phyloP scores from a whole-genome alignment of 805 yeast genomes.

The Candida jianshihensis region DNA sequence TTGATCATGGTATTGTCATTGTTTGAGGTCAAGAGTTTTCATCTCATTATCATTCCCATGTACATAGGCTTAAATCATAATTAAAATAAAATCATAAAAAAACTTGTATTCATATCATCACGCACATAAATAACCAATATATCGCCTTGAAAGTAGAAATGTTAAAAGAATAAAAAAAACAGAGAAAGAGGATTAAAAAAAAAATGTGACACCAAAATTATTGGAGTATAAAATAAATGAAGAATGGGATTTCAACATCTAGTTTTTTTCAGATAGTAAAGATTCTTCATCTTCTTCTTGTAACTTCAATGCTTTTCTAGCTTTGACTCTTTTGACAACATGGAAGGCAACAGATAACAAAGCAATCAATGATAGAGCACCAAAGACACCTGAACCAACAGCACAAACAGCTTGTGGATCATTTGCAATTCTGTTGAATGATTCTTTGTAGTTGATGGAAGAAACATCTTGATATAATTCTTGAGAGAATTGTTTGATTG shows the following conservation, averaged over 20 bases:
- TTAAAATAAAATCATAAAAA: too few relatives aligned
- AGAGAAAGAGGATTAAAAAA: too few relatives aligned
- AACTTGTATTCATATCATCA: too few relatives aligned
- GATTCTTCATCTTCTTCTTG: not conserved
- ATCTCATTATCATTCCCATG: too few relatives aligned
- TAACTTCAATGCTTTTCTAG: not conserved
- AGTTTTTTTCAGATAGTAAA: not conserved
- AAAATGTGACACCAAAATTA: too few relatives aligned
- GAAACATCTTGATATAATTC: conserved; percentile 10
- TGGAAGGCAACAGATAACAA: conserved; percentile 2
- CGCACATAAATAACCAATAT: too few relatives aligned
- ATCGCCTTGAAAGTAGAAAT: too few relatives aligned
- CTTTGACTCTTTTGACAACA: conserved; percentile 1
- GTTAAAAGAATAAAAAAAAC: too few relatives aligned
- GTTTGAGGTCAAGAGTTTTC: conserved; percentile 22
- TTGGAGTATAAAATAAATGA: too few relatives aligned
- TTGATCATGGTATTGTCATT: conserved; percentile 39
- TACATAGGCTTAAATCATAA: too few relatives aligned
- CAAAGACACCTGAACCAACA: conserved; percentile 5
- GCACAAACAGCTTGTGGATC: conserved; percentile 9
- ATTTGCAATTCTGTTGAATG: conserved; percentile 6
- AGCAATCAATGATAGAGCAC: conserved; percentile 5
- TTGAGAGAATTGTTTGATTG: conserved; percentile 6
- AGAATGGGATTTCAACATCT: too few relatives aligned
- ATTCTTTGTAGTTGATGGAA: conserved; percentile 10